Conservation (phyloP, 257 asterid genomes). For the Solanum rostratum region DNA sequence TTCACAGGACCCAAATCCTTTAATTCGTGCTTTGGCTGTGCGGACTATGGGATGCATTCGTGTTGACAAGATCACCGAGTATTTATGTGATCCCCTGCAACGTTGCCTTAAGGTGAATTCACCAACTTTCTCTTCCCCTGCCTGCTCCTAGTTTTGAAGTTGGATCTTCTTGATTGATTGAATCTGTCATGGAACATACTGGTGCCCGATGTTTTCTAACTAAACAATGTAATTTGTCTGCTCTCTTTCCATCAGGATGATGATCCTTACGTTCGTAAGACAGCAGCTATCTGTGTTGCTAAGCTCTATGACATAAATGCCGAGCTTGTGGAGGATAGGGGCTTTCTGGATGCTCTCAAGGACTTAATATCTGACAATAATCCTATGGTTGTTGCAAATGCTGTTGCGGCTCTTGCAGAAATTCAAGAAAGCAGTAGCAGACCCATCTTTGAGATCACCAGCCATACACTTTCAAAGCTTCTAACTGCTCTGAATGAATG, state of each 20-base stretch:
- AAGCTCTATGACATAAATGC: conserved; percentile 98
- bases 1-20: conserved; percentile 97
- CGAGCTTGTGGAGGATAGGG: conserved; percentile 98
- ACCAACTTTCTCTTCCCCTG: background rate
- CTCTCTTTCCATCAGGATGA: conserved; percentile 60
- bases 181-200: background rate
- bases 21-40: conserved; percentile 98
- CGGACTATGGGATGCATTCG: conserved; percentile 99
- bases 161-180: background rate
- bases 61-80: conserved; percentile 95
- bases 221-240: conserved; percentile 13
- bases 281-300: conserved; percentile 99
- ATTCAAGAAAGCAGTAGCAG: conserved; percentile 86
- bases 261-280: conserved; percentile 98
- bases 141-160: conserved; percentile 1
- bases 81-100: conserved; percentile 96
- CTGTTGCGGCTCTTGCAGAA: conserved; percentile 98
- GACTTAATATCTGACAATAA: conserved; percentile 98
- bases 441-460: conserved; percentile 92
- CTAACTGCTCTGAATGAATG: conserved; percentile 98
- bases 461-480: conserved; percentile 92
- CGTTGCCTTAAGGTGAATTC: conserved; percentile 82
- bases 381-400: conserved; percentile 99
- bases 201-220: background rate
- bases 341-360: conserved; percentile 94